phyloP scores from a whole-genome alignment of 306 rosid species.

The Hylodesmum podocarpum region DNA sequence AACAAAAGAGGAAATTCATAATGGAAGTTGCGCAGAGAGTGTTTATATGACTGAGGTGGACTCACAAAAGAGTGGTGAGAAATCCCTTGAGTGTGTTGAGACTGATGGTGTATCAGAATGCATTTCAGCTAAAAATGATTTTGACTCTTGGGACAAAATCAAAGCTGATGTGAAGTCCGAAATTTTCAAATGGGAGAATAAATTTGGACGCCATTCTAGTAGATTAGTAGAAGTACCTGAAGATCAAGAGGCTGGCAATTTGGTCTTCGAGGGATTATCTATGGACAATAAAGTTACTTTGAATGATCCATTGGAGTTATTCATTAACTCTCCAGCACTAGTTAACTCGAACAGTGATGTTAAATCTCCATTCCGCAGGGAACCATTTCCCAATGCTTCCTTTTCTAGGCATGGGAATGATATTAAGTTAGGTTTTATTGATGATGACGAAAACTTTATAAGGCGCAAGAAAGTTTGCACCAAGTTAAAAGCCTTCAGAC shows the following conservation, averaged over 20 bases:
- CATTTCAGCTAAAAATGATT: slow-evolving; percentile 43
- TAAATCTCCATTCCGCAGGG: slow-evolving; percentile 45
- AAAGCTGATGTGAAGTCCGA: slow-evolving; percentile 44
- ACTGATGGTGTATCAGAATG: slow-evolving; percentile 46
- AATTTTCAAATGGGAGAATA: slow-evolving; percentile 40
- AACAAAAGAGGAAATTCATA: slow-evolving; percentile 40
- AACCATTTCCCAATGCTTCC: slow-evolving; percentile 51
- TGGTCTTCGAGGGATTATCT: slow-evolving; percentile 40
- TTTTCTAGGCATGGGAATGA: slow-evolving; percentile 61
- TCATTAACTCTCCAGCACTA: slow-evolving; percentile 45
- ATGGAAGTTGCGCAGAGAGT: slow-evolving; percentile 55
- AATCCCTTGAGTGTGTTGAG: slow-evolving; percentile 37
- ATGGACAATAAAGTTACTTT: slow-evolving; percentile 46
- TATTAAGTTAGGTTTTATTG: slow-evolving; percentile 71
- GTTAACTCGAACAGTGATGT: slow-evolving; percentile 38
- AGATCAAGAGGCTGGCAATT: slow-evolving; percentile 33
- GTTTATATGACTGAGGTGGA: slow-evolving; percentile 41
- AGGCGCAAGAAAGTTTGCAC: slow-evolving; percentile 61
- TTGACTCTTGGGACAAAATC: slow-evolving; percentile 42
- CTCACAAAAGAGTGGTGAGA: slow-evolving; percentile 40
- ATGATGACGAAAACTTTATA: slow-evolving; percentile 78
- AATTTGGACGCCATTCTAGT: slow-evolving; percentile 35
- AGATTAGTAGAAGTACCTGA: slow-evolving; percentile 45
- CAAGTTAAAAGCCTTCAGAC: slow-evolving; percentile 59
- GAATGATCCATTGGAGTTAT: slow-evolving; percentile 47